Percentiles rank a stretch among this genome's conserved stretches.
phyloP scores from a whole-genome alignment of 2,329 filamentous ascomycete species.

The Anthostomella pinea region DNA sequence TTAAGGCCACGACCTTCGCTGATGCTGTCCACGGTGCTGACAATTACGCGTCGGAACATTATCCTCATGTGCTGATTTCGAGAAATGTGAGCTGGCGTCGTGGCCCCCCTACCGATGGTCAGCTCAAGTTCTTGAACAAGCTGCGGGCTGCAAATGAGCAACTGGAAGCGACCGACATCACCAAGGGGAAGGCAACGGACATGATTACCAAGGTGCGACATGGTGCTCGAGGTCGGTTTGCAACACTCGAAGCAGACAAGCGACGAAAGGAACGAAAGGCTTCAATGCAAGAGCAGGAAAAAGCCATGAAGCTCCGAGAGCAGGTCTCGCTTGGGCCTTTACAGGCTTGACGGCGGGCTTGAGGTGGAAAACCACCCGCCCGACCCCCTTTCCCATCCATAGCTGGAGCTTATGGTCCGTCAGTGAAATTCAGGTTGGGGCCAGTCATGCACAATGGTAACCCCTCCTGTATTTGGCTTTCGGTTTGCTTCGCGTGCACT shows the following conservation, averaged over 20 bases:
- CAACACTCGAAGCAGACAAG: slow-evolving; percentile 49
- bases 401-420: too few relatives aligned
- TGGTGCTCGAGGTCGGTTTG: slow-evolving; percentile 67
- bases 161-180: slow-evolving; percentile 56
- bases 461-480: too few relatives aligned
- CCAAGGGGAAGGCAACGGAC: slow-evolving; percentile 77
- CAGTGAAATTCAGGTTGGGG: too few relatives aligned
- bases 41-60: slow-evolving; percentile 68
- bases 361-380: slow-evolving; percentile 1
- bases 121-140: slow-evolving; percentile 70
- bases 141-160: slow-evolving; percentile 52
- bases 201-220: slow-evolving; percentile 93
- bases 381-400: too few relatives aligned
- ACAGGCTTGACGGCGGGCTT: slow-evolving; percentile 18
- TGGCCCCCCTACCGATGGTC: slow-evolving; percentile 58
- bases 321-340: slow-evolving; percentile 56
- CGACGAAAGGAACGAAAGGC: slow-evolving; percentile 43
- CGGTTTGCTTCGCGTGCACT: too few relatives aligned
- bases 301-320: slow-evolving; percentile 44
- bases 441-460: too few relatives aligned
- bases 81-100: slow-evolving; percentile 68
- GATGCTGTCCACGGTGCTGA: slow-evolving; percentile 84
- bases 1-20: slow-evolving; percentile 61
- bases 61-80: slow-evolving; percentile 65
- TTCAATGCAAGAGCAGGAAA: slow-evolving; percentile 37